Evolutionary conservation across 805 yeast genomes (phyloP).

Genomic region (Metschnikowia dekortorum): DNA sequence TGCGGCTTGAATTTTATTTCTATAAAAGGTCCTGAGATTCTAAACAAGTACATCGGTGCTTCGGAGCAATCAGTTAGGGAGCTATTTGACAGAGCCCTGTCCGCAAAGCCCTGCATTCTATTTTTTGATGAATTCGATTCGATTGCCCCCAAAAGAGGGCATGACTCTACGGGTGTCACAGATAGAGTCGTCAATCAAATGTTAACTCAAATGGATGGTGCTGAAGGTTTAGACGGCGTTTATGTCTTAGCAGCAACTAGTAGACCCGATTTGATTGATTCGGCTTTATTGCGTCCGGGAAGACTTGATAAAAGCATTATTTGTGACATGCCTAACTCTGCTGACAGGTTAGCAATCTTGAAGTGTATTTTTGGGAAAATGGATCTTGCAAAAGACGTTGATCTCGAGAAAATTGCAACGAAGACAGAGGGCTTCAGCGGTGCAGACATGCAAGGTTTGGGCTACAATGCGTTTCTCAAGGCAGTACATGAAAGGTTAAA

Average conservation of each 20-base stretch:
- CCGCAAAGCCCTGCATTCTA: conserved; percentile 89
- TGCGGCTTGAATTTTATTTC: conserved; percentile 92
- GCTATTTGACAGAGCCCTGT: conserved; percentile 87
- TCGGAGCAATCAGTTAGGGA: conserved; percentile 94
- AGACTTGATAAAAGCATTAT: conserved; percentile 88
- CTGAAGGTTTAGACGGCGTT: conserved; percentile 95
- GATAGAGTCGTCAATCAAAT: conserved; percentile 96
- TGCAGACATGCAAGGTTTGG: conserved; percentile 90
- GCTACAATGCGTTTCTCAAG: conserved; percentile 85
- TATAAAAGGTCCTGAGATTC: conserved; percentile 91
- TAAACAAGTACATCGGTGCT: conserved; percentile 95
- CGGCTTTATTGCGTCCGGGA: conserved; percentile 93
- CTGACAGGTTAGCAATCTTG: conserved; percentile 73
- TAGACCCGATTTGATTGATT: conserved; percentile 92
- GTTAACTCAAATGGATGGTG: conserved; percentile 98
- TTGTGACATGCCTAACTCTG: conserved; percentile 76
- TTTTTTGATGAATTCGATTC: conserved; percentile 97
- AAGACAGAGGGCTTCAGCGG: conserved; percentile 79
- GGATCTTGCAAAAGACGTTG: conserved; percentile 48
- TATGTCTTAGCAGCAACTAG: conserved; percentile 95
- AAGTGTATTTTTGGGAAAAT: conserved; percentile 55
- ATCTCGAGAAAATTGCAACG: conserved; percentile 50
- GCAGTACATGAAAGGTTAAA: conserved; percentile 74
- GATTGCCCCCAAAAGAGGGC: conserved; percentile 96
- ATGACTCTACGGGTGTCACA: conserved; percentile 96